Evolutionary conservation across 768 basidiomycete genomes (phyloP).

Genomic region (Saitozyma sp.): DNA sequence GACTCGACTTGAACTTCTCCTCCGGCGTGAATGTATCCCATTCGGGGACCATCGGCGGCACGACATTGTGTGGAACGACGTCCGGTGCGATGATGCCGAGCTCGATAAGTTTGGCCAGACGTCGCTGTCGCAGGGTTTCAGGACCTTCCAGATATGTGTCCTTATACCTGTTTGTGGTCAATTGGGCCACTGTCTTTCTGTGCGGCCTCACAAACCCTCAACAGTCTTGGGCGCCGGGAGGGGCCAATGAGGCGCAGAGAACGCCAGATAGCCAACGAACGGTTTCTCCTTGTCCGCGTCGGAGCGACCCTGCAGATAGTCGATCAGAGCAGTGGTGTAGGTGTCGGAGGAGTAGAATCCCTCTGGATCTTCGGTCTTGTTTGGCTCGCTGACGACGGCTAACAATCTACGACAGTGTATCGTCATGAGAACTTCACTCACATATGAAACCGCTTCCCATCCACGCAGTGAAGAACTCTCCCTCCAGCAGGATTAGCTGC

Average conservation of each 20-base stretch:
- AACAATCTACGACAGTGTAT: no score
- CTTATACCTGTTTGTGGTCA: slow-evolving; percentile 35
- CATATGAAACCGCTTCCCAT: neutral
- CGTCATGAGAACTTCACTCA: neutral
- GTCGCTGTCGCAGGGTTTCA: slow-evolving; percentile 31
- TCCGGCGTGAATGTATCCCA: slow-evolving; percentile 36
- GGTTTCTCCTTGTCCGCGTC: slow-evolving; percentile 24
- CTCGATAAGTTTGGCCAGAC: slow-evolving; percentile 34
- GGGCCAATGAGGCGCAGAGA: slow-evolving; percentile 45
- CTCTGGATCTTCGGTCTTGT: slow-evolving; percentile 1
- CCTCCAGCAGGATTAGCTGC: neutral
- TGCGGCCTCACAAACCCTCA: neutral
- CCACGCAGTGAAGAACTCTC: neutral
- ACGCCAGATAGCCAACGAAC: slow-evolving; percentile 48
- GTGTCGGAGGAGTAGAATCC: slow-evolving; percentile 42
- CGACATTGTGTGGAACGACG: slow-evolving; percentile 18
- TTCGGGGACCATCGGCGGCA: neutral
- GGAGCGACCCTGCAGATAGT: slow-evolving; percentile 24
- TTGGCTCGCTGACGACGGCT: neutral
- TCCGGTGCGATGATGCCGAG: slow-evolving; percentile 35
- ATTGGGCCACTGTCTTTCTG: slow-evolving; percentile 30
- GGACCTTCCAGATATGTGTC: slow-evolving; percentile 46
- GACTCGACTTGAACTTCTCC: slow-evolving; percentile 26
- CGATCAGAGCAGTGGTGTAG: slow-evolving; percentile 25
- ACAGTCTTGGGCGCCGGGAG: neutral